Evolutionary conservation across 306 rosid genomes (phyloP).

Genomic region (Prunus davidiana): DNA sequence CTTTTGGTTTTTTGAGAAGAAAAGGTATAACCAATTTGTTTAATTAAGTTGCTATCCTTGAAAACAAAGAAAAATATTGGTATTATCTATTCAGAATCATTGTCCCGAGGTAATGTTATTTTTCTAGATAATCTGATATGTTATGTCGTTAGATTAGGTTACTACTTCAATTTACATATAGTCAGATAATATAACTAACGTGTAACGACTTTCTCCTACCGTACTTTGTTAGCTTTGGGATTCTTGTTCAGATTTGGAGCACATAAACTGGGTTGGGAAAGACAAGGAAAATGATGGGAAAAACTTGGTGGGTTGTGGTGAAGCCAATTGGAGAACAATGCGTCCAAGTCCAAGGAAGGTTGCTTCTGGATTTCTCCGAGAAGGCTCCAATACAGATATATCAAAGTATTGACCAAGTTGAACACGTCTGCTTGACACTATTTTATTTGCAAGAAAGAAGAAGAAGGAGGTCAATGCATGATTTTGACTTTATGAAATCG

Average conservation of each 20-base stretch:
- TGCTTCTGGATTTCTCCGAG: neutral
- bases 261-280: neutral
- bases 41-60: neutral
- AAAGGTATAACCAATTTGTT: neutral
- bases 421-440: constrained; percentile 14
- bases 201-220: neutral
- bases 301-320: neutral
- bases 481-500: constrained; percentile 17
- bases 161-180: neutral
- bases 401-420: neutral
- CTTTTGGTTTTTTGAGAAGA: neutral
- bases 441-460: neutral
- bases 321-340: constrained; percentile 2
- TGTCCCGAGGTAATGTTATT: neutral
- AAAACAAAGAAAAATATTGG: neutral
- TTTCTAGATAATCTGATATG: neutral
- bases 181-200: neutral
- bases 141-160: neutral
- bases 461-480: constrained; percentile 23
- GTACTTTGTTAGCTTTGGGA: neutral
- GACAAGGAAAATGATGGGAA: neutral
- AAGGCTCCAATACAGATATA: constrained; percentile 11
- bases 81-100: neutral
- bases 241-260: neutral
- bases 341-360: neutral